Conservation (phyloP, 371 early-diverging fungal genomes). For the Zopfochytrium polystomum region DNA sequence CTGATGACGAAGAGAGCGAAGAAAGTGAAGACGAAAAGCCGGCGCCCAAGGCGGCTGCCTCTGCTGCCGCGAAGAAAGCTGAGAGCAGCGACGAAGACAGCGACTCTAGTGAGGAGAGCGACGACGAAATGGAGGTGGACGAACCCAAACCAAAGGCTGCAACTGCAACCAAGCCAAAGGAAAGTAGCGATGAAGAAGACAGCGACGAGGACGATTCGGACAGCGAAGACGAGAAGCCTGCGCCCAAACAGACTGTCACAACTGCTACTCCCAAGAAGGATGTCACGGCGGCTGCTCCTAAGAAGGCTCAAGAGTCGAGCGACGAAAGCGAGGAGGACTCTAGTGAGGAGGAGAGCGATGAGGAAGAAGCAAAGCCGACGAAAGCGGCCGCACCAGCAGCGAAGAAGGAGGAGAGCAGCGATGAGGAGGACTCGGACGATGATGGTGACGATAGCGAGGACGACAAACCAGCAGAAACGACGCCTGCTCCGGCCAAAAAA, state of each 20-base stretch:
- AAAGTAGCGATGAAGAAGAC: constrained; percentile 1
- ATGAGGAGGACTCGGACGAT: constrained; percentile 22
- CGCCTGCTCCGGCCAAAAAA: constrained; percentile 21
- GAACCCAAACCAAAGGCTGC: constrained; percentile 8
- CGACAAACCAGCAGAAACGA: constrained; percentile 14
- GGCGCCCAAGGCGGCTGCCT: constrained; percentile 18
- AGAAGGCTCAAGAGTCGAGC: constrained; percentile 9
- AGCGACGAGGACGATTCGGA: constrained; percentile 13
- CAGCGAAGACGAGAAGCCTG: constrained; percentile 22
- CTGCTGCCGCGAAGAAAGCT: constrained; percentile 20
- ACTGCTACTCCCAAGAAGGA: constrained; percentile 1
- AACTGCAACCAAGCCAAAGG: constrained; percentile 1
- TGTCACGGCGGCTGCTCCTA: constrained; percentile 21
- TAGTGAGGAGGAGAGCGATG: too few species aligned
- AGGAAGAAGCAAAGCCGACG: constrained; percentile 20
- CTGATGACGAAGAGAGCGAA: constrained; percentile 23
- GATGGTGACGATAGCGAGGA: constrained; percentile 18
- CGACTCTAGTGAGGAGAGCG: too few species aligned
- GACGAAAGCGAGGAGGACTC: neutral
- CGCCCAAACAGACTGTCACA: constrained; percentile 8
- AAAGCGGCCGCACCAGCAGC: too few species aligned
- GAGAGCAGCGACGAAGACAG: constrained; percentile 21
- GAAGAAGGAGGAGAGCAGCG: constrained; percentile 16
- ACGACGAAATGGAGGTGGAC: too few species aligned
- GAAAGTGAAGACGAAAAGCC: constrained; percentile 26